A percentile compares a stretch with the other conserved stretches of the same genome.
Conservation (phyloP, 2,329 filamentous ascomycete species). For the Lasiodiplodia citricola region DNA sequence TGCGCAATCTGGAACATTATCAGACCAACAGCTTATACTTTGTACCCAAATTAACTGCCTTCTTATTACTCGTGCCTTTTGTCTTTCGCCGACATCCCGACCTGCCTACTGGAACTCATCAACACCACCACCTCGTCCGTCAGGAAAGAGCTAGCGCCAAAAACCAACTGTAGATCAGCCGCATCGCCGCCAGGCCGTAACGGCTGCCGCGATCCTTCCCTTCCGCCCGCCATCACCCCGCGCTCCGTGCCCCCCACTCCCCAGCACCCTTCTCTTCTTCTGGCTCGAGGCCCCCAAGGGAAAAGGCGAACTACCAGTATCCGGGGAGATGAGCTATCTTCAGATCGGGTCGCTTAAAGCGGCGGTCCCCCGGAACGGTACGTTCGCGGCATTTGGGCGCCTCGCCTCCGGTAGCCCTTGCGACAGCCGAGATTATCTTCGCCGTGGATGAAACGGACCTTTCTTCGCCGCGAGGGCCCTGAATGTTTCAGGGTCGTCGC, state of each 20-base stretch:
- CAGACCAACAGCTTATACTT: background rate
- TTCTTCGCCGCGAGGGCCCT: background rate
- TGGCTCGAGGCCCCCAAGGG: background rate
- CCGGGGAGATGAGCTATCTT: background rate
- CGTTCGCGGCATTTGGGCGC: background rate
- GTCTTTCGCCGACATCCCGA: background rate
- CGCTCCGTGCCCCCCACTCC: background rate
- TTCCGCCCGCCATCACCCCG: background rate
- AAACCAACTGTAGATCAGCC: slow-evolving; percentile 2
- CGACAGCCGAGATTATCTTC: background rate
- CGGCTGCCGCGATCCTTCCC: slow-evolving; percentile 9
- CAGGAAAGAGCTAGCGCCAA: background rate
- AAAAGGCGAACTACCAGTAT: background rate
- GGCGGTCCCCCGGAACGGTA: background rate
- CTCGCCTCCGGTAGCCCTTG: background rate
- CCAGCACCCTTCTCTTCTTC: background rate
- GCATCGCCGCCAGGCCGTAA: background rate
- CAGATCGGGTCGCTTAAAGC: background rate
- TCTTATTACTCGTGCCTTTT: background rate
- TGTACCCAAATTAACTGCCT: background rate
- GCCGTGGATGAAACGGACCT: background rate
- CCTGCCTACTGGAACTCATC: background rate
- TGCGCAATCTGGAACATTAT: slow-evolving; percentile 14
- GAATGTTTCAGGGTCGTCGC: background rate
- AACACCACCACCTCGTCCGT: background rate